Evolutionary conservation across 2,329 filamentous ascomycete genomes (phyloP).

Genomic region (Alternaria dauci): DNA sequence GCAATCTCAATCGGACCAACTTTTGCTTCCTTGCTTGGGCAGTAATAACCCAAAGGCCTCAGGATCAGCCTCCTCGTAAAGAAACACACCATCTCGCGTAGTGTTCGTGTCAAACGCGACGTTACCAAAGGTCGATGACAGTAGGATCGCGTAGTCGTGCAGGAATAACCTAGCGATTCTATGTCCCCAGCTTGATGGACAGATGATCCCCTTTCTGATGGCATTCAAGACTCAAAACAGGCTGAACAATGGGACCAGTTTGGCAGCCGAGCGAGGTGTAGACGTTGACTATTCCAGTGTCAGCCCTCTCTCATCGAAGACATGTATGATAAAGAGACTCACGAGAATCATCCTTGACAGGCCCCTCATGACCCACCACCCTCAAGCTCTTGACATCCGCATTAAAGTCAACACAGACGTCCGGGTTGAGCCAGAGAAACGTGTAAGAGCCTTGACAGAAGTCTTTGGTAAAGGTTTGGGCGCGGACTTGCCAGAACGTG

Average conservation of each 20-base stretch:
- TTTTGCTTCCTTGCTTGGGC: too few relatives aligned
- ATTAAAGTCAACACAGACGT: background rate
- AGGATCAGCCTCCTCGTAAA: background rate
- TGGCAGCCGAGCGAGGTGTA: background rate
- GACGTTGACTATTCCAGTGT: background rate
- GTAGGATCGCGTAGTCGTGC: background rate
- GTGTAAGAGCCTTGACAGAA: background rate
- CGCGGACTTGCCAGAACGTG: background rate
- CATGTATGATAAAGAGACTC: background rate
- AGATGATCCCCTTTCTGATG: background rate
- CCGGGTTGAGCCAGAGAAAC: background rate
- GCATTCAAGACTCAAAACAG: background rate
- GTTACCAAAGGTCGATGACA: background rate
- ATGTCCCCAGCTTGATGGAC: background rate
- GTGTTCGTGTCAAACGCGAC: background rate
- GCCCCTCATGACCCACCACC: background rate
- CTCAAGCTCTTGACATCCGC: background rate
- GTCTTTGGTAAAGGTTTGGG: background rate
- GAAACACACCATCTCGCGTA: background rate
- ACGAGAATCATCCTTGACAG: background rate
- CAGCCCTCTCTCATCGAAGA: background rate
- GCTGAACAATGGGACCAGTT: background rate
- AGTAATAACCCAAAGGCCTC: background rate
- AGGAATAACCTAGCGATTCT: background rate
- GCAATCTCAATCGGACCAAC: too few relatives aligned